Base-by-base conservation (phyloP, 2,329 filamentous ascomycete genomes). In the Colletotrichum abscissum region DNA sequence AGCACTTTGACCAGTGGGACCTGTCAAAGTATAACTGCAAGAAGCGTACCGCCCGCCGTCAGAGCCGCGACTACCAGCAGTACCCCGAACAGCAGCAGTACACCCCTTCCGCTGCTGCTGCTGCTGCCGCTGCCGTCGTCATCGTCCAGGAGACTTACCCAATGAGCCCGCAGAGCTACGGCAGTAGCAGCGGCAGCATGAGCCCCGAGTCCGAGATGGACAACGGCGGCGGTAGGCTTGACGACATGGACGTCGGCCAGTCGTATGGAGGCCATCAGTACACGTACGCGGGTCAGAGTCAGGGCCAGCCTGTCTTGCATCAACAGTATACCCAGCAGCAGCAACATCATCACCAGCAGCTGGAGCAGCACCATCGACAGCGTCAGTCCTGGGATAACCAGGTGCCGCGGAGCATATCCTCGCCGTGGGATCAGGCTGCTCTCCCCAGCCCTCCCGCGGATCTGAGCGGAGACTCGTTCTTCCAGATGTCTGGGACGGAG, bases 1-100 rank as follows among this genome's bases (percentile, higher is more conserved):
- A 86, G n/a, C 82, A 85, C 49, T 83, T 89, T 73, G 81, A 85
- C 28, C 81, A 78, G 71, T 88, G 87, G 87, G 76, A 80, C 4
- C 75, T 87, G 55, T 78, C 79, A 76, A 89, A 89, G 77, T 88
- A 89, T 78, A 86, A 84, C 66, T 82, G 83, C 76, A 84, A 80
- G 74, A 80, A 79, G 63, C 79, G 79, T 78, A 82, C 81, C 63
- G 77, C 77, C 55, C 83, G 73, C 73, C 71, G 71, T 26, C 67
- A 46, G 49, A 58, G 54, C 28, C 54, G 28, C n/a, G 46, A 52
- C 5, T 49, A 63, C 24, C 42, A 54, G 9, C 22, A 28, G 26
- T n/a, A 38, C 28, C 3, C 52, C 24, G 63, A 16, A 5, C 54
- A 28, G 54, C 28, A 64, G 33, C n/a, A 33, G 26, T 30, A 52